Base-by-base conservation (phyloP, 2,329 filamentous ascomycete species). In the Dothistroma pini region DNA sequence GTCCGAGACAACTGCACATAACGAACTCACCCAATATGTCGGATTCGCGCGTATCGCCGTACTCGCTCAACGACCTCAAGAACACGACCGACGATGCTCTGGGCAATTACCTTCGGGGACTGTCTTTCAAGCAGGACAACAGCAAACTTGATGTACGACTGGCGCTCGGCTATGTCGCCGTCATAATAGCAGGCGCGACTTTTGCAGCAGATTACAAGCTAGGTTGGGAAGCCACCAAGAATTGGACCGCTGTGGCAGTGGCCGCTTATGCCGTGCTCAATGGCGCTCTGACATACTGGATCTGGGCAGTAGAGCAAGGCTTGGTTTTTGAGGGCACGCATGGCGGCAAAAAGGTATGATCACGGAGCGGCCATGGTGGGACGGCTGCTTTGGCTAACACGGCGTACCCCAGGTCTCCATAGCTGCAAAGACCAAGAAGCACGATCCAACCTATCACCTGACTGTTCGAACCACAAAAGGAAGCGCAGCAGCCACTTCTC, bases 51-150 rank as follows among this genome's bases (percentile, higher is more conserved):
- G 74, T 76, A 55, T 75, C 72, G 12, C 70, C 72, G 2, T 70
- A 74, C 63, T 71, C 68, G 21, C 68, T 75, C 8, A 63, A 74
- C 96, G 95, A 97, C 75, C 88, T 99, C 66, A 97, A 97, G 78
- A 96, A 95, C 80, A 96, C 93, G 44, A 91, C 90, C 68, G 95
- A 99, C 79, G 95, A 99, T 78, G 91, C 93, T 60, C 88, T 99
- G 62, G 87, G 90, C 61, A 92, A 95, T 78, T 97, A 97, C 80
- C 87, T 99, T 65, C 93, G 91, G 77, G 90, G 87, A 34, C 86
- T 97, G 75, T 87, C 83, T 68, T 97, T 97, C 81, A 84, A 80
- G 65, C 92, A 96, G 77, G 87, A 89, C 66, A 89, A 97, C 79
- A 83, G 78, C 60, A 86, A 95, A 53, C 86, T 87, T 70, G 93